phyloP scores from a whole-genome alignment of 2,329 filamentous ascomycete genomes.

The Aureobasidium sp. region DNA sequence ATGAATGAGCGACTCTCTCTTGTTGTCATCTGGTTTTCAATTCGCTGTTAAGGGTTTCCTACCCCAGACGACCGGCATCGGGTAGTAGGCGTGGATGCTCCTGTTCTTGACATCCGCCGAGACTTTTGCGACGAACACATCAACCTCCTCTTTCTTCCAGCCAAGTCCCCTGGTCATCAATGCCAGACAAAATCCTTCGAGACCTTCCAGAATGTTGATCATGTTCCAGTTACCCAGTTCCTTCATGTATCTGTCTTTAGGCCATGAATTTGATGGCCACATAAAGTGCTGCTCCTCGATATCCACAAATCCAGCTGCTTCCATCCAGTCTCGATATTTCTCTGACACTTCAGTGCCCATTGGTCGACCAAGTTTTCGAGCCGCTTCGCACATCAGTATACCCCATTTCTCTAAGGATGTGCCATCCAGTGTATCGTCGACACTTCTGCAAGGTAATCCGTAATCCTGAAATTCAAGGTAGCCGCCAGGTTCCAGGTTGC shows the following conservation, averaged over 20 bases:
- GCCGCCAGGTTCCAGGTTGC: constrained; percentile 43
- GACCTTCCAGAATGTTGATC: constrained; percentile 35
- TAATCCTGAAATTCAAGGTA: constrained; percentile 47
- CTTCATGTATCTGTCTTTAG: constrained; percentile 43
- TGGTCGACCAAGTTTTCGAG: constrained; percentile 35
- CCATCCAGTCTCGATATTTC: constrained; percentile 33
- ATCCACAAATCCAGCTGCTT: constrained; percentile 37
- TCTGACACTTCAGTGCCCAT: constrained; percentile 33
- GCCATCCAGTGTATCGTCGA: constrained; percentile 30
- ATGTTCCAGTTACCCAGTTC: constrained; percentile 42
- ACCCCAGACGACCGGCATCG: constrained; percentile 31
- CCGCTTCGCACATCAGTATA: constrained; percentile 31
- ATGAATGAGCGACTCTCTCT: background rate
- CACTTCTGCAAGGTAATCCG: constrained; percentile 33
- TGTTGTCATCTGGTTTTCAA: background rate
- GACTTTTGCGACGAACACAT: constrained; percentile 34
- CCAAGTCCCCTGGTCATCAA: constrained; percentile 35
- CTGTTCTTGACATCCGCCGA: constrained; percentile 28
- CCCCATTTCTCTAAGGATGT: constrained; percentile 30
- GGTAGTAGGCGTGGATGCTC: constrained; percentile 33
- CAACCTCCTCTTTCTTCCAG: constrained; percentile 39
- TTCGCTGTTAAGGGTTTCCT: constrained; percentile 24
- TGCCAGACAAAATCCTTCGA: constrained; percentile 38
- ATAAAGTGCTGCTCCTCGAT: constrained; percentile 34
- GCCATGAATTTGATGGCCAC: constrained; percentile 40